Evolutionary conservation across 441 rosid species (phyloP).

Genomic region (Brassica balearica): DNA sequence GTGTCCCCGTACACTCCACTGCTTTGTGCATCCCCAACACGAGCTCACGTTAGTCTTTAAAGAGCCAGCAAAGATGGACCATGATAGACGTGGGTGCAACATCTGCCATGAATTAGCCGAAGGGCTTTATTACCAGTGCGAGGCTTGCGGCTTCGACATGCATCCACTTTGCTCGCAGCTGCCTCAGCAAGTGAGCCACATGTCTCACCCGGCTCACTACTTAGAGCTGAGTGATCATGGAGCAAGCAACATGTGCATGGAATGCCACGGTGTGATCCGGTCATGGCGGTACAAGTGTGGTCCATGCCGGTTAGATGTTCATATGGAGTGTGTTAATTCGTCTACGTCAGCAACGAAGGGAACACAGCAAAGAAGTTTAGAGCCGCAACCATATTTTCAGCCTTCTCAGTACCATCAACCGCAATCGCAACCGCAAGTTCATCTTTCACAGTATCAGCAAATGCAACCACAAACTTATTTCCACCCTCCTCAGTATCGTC

Average conservation of each 20-base stretch:
- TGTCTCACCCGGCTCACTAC: not conserved
- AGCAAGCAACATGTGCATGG: not conserved
- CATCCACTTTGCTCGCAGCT: slow-evolving; percentile 9
- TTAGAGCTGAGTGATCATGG: not conserved
- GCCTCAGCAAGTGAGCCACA: not conserved
- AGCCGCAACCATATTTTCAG: not conserved
- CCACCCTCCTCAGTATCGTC: not conserved
- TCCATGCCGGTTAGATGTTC: slow-evolving; percentile 7
- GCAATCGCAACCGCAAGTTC: not conserved
- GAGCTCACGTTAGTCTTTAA: slow-evolving; percentile 18
- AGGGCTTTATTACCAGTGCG: not conserved
- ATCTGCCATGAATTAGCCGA: not conserved
- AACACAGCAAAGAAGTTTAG: not conserved
- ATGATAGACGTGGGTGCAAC: not conserved
- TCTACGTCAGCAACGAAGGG: not conserved
- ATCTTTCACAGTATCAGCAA: not conserved
- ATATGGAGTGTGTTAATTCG: not conserved
- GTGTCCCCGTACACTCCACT: slow-evolving; percentile 13
- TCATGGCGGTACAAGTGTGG: slow-evolving; percentile 7
- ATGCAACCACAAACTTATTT: not conserved
- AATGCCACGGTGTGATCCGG: not conserved
- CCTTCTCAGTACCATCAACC: not conserved
- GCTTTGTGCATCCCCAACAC: slow-evolving; percentile 24
- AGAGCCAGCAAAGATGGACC: not conserved
- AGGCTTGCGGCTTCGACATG: slow-evolving; percentile 12